Conservation (phyloP, 2,329 filamentous ascomycete species). For the Arthrobotrys musiformis region DNA sequence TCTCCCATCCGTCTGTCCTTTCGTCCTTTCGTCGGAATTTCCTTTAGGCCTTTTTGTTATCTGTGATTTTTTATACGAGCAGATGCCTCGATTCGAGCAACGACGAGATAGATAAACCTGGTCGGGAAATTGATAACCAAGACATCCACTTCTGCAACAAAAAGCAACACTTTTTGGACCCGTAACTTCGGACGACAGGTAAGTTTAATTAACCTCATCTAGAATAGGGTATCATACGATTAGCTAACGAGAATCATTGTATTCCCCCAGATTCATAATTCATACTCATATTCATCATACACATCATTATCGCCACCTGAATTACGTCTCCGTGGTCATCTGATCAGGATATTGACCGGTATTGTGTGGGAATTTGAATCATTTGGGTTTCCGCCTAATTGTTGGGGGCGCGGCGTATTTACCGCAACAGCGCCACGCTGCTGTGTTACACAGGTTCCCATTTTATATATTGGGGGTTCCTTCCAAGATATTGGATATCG, state of each 20-base stretch:
- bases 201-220: neutral
- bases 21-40: neutral
- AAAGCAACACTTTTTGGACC: conserved; percentile 19
- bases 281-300: neutral
- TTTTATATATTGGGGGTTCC: neutral
- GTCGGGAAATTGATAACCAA: neutral
- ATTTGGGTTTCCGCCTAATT: neutral
- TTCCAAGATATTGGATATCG: neutral
- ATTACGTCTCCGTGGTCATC: neutral
- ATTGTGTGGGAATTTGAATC: too few relatives aligned
- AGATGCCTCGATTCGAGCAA: neutral
- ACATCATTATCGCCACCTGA: neutral
- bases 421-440: neutral
- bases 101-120: neutral
- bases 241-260: conserved; percentile 16
- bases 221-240: conserved; percentile 1
- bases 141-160: conserved; percentile 29
- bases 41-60: neutral
- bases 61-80: neutral
- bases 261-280: neutral
- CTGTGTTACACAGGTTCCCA: conserved; percentile 16
- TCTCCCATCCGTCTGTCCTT: neutral
- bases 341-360: neutral
- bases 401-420: conserved; percentile 4
- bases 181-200: conserved; percentile 17